Conservation (phyloP, 2,329 filamentous ascomycete species). For the Fusarium compactum region DNA sequence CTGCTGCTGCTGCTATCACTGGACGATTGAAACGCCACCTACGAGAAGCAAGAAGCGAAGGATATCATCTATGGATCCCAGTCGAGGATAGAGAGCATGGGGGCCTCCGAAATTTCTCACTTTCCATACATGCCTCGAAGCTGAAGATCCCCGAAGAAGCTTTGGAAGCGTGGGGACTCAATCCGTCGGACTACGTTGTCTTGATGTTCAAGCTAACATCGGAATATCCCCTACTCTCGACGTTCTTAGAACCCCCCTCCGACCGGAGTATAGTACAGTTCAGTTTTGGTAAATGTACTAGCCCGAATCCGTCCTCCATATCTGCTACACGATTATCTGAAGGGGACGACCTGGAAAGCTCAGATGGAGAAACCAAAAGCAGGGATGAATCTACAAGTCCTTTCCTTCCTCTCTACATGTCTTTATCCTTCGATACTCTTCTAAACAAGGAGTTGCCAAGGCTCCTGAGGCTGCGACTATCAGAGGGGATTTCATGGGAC, state of each 20-base stretch:
- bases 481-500: conserved; percentile 71
- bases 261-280: conserved; percentile 61
- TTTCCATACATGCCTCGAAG: conserved; percentile 77
- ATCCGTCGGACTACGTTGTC: conserved; percentile 75
- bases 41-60: conserved; percentile 68
- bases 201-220: conserved; percentile 74
- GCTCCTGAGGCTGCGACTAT: conserved; percentile 70
- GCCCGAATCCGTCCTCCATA: conserved; percentile 75
- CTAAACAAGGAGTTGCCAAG: conserved; percentile 73
- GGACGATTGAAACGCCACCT: conserved; percentile 54
- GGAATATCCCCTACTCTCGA: conserved; percentile 71
- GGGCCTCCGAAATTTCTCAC: conserved; percentile 63
- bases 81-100: conserved; percentile 58
- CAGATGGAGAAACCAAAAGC: not conserved
- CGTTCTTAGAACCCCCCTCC: conserved; percentile 59
- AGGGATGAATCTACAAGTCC: conserved; percentile 13
- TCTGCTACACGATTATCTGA: conserved; percentile 59
- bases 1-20: not conserved
- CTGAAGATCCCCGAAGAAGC: conserved; percentile 80
- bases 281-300: conserved; percentile 76
- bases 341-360: conserved; percentile 1
- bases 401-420: conserved; percentile 72
- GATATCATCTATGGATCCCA: conserved; percentile 77
- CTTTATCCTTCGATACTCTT: conserved; percentile 70
- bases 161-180: conserved; percentile 81